Conservation (phyloP, 768 basidiomycete genomes). For the Hericium erinaceus region DNA sequence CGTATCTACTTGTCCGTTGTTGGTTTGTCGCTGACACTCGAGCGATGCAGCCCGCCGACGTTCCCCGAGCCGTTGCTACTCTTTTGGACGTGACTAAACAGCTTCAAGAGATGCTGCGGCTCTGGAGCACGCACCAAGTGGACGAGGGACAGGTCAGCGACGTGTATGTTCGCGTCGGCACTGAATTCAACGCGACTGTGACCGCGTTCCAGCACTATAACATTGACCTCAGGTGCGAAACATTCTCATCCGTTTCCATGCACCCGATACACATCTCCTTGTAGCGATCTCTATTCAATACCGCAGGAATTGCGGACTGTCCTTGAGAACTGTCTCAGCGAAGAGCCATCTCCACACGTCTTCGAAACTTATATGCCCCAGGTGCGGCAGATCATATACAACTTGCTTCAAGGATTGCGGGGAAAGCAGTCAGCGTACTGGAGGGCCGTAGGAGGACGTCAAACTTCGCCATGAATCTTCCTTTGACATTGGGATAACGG, state of each 20-base stretch:
- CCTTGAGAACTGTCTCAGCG: conserved; percentile 37
- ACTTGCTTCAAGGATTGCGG: conserved; percentile 33
- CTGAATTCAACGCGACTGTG: conserved; percentile 78
- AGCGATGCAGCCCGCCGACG: conserved; percentile 26
- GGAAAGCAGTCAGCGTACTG: conserved; percentile 34
- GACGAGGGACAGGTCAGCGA: conserved; percentile 74
- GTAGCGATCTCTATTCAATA: conserved; percentile 32
- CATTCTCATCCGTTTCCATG: conserved; percentile 5
- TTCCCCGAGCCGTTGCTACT: conserved; percentile 49
- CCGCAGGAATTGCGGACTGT: conserved; percentile 28
- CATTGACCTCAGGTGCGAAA: conserved; percentile 68
- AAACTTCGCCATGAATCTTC: neutral
- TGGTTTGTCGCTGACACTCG: neutral
- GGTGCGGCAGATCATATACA: conserved; percentile 26
- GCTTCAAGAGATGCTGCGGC: conserved; percentile 61
- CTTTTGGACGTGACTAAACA: conserved; percentile 78
- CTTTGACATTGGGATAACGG: no score
- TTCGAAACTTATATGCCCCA: conserved; percentile 30
- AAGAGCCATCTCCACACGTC: conserved; percentile 25
- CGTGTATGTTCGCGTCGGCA: conserved; percentile 81
- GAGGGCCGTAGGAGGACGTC: conserved; percentile 13
- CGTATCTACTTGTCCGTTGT: neutral
- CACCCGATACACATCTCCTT: conserved; percentile 1
- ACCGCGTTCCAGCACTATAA: conserved; percentile 63
- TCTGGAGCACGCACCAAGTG: conserved; percentile 56